Conservation (phyloP, 2,329 filamentous ascomycete genomes). For the Diaporthe humulicola region DNA sequence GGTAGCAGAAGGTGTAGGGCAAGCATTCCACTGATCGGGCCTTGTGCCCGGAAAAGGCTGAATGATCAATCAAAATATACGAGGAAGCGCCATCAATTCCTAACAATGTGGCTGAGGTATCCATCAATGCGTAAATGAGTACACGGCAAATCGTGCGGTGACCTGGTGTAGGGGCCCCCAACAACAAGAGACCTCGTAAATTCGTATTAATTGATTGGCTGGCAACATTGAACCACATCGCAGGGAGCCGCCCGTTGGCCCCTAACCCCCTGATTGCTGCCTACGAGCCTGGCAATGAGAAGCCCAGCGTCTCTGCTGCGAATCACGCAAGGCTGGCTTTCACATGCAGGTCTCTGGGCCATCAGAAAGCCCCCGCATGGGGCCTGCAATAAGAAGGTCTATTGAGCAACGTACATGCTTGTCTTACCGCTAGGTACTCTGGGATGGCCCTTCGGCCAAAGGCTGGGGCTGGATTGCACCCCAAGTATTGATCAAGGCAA, state of each 20-base stretch:
- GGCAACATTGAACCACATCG: background rate
- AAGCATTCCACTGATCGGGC: background rate
- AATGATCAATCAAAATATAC: background rate
- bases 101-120: no score
- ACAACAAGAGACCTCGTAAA: no score
- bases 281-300: background rate
- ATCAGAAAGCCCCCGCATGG: background rate
- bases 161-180: background rate
- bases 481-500: background rate
- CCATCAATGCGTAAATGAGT: background rate
- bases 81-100: background rate
- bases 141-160: background rate
- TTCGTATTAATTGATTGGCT: constrained; percentile 7
- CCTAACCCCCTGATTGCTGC: background rate
- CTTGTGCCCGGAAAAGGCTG: background rate
- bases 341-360: background rate
- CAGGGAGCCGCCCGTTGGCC: background rate
- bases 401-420: background rate
- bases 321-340: background rate
- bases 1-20: background rate
- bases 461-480: background rate
- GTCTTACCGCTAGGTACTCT: background rate
- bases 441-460: background rate
- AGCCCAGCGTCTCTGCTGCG: background rate
- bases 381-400: background rate